Percentiles rank a stretch among this genome's conserved stretches.
These are phyloP conservation scores for Aaosphaeria arxii DNA, from an alignment of 2,329 filamentous ascomycete species.

Conservation along the genomic window DNA sequence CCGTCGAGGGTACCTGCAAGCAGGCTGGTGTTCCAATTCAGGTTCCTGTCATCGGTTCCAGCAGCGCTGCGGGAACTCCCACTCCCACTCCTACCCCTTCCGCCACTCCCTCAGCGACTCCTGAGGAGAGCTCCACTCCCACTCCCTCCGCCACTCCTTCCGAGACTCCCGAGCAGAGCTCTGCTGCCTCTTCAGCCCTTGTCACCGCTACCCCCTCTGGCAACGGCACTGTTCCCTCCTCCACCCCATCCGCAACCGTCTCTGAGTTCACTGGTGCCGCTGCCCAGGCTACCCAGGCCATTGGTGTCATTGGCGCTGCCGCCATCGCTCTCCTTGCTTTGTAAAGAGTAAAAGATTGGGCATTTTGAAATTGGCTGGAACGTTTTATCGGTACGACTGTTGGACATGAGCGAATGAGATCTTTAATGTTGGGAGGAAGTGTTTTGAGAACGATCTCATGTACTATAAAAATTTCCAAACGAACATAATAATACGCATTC, in stretches of 20 bases:
- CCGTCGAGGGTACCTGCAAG: slow-evolving; percentile 30
- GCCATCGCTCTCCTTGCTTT: slow-evolving; percentile 34
- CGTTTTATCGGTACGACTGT: no score
- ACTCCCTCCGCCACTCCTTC: slow-evolving; percentile 2
- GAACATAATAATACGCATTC: no score
- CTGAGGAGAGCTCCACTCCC: slow-evolving; percentile 5
- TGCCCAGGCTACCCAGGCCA: slow-evolving; percentile 29
- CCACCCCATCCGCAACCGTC: slow-evolving; percentile 10
- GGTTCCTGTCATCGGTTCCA: slow-evolving; percentile 17
- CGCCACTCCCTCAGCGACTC: slow-evolving; percentile 7
- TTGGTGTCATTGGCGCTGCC: slow-evolving; percentile 32
- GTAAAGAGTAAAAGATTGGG: slow-evolving; percentile 14
- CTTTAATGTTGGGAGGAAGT: no score
- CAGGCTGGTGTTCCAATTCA: slow-evolving; percentile 27
- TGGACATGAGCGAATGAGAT: no score
- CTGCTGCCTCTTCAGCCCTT: slow-evolving; percentile 3
- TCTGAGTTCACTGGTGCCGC: slow-evolving; percentile 35
- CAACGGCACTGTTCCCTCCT: slow-evolving; percentile 7
- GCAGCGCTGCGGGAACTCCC: slow-evolving; percentile 4
- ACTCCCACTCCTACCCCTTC: slow-evolving; percentile 5
- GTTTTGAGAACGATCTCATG: no score
- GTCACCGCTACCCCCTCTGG: slow-evolving; percentile 4
- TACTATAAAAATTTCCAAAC: no score
- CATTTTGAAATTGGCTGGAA: no score
- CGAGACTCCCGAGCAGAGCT: not conserved